phyloP scores from a whole-genome alignment of 2,329 filamentous ascomycete species.

The Stagonosporopsis chrysanthemi region DNA sequence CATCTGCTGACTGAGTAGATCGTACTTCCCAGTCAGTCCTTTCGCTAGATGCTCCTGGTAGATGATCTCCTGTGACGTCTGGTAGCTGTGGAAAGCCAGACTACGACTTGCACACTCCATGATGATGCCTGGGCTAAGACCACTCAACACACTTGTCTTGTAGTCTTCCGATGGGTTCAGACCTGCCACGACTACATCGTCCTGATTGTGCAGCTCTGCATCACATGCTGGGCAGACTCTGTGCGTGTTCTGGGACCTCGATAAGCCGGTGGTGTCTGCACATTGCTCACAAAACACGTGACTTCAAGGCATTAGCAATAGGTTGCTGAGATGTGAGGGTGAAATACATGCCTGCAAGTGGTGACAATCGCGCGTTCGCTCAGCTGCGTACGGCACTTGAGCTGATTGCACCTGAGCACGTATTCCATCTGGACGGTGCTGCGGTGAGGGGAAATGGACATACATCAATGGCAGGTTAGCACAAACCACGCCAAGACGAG shows the following conservation, averaged over 20 bases:
- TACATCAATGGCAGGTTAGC: slow-evolving; percentile 5
- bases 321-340: background rate
- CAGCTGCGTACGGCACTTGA: slow-evolving; percentile 76
- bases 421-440: slow-evolving; percentile 68
- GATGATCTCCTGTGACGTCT: slow-evolving; percentile 81
- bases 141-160: slow-evolving; percentile 85
- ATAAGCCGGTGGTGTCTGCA: slow-evolving; percentile 70
- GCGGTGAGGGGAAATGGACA: background rate
- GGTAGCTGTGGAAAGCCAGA: slow-evolving; percentile 85
- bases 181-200: slow-evolving; percentile 75
- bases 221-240: slow-evolving; percentile 79
- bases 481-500: slow-evolving; percentile 10
- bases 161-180: slow-evolving; percentile 87
- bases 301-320: slow-evolving; percentile 54
- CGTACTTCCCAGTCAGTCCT: slow-evolving; percentile 75
- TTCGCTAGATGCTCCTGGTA: slow-evolving; percentile 81
- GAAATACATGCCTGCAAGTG: slow-evolving; percentile 74
- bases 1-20: slow-evolving; percentile 68
- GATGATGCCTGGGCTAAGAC: slow-evolving; percentile 79
- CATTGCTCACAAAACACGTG: slow-evolving; percentile 88
- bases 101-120: slow-evolving; percentile 87
- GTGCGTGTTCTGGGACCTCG: slow-evolving; percentile 60
- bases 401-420: slow-evolving; percentile 77
- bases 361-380: slow-evolving; percentile 80
- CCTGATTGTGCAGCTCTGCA: slow-evolving; percentile 70